phyloP scores from a whole-genome alignment of 2,329 filamentous ascomycete genomes.

The Colletotrichum limetticola region DNA sequence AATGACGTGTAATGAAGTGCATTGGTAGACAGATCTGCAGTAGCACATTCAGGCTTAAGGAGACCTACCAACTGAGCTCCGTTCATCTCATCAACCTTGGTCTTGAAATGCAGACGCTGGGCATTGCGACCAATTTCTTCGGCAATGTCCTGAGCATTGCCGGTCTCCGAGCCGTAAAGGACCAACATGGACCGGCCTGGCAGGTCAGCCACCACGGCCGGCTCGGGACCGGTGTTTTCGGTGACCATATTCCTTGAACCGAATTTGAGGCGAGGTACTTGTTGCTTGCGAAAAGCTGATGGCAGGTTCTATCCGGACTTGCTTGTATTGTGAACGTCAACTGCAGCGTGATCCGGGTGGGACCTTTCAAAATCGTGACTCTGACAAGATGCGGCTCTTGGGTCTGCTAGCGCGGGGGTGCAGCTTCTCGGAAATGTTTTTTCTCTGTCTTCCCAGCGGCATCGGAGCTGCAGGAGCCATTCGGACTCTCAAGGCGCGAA shows the following conservation, averaged over 20 bases:
- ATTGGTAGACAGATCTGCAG: neutral
- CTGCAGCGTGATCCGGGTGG: neutral
- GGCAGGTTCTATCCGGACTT: neutral
- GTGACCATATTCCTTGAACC: conserved; percentile 10
- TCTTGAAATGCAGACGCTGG: conserved; percentile 82
- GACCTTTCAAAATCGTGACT: neutral
- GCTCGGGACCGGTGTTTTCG: conserved; percentile 28
- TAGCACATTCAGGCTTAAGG: neutral
- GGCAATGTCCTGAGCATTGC: conserved; percentile 91
- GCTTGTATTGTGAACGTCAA: neutral
- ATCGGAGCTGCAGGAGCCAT: conserved; percentile 28
- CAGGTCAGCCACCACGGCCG: conserved; percentile 40
- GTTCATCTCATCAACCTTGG: conserved; percentile 81
- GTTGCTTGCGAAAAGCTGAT: neutral
- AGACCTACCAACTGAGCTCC: conserved; percentile 76
- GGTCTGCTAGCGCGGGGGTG: conserved; percentile 15
- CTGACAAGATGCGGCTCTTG: neutral
- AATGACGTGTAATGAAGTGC: neutral
- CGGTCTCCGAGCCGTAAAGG: conserved; percentile 94
- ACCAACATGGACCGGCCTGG: conserved; percentile 67
- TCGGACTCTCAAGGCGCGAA: conserved; percentile 1
- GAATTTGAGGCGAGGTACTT: neutral
- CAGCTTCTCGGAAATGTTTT: conserved; percentile 23
- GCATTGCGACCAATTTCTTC: conserved; percentile 81
- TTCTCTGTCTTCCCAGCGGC: conserved; percentile 32